Evolutionary conservation across 1,139 yeast species (phyloP), one percentile per base, ranked within the genome.

Genomic region (Geotrichum candidum): DNA sequence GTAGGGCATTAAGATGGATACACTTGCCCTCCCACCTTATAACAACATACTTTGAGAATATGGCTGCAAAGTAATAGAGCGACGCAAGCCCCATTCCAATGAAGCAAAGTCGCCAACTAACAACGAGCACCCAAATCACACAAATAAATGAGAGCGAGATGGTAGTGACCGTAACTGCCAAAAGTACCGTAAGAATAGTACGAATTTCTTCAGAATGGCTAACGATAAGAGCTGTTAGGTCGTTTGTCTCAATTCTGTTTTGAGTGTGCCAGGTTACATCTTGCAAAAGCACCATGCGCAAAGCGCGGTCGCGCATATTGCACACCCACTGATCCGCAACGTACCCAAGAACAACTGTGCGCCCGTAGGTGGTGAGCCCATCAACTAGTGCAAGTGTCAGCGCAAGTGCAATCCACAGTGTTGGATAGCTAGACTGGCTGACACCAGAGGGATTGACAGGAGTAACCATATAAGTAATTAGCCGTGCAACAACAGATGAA

Each of bases 61-160:
- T 73, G 3, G 90, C 82, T 5, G 84, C 73, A 0, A 82, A 23
- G 2, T 81, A 73, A 61, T 87, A 84, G 31, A 84, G 66, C 0
- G 96, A 95, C 10, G 88, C 80, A 71, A 91, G 79, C 0, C 96
- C 80, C 10, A 91, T 68, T 1, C 96, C 95, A 0, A 90, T 94
- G 18, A 92, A 74, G 0, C 97, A 83, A 57, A 94, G 76, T 68
- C 86, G 88, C 98, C 98, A 94, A 0, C 97, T 96, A n/a, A 81
- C 71, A 0, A 80, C 79, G 5, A 90, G 67, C 0, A 97, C 85
- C 97, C 98, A 92, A 5, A 83, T 76, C 3, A 85, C 67, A 2
- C 97, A 96, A 27, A 85, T 74, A 0, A 78, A 52, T 0, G 87
- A 77, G 61, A 91, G 79, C 0, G 84, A 76, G 0, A 82, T 60